Percentiles rank a stretch among this genome's conserved stretches.
These are phyloP conservation scores for Cyberlindnera xylosilytica DNA, from an alignment of 805 yeast species.

Conservation along the genomic window DNA sequence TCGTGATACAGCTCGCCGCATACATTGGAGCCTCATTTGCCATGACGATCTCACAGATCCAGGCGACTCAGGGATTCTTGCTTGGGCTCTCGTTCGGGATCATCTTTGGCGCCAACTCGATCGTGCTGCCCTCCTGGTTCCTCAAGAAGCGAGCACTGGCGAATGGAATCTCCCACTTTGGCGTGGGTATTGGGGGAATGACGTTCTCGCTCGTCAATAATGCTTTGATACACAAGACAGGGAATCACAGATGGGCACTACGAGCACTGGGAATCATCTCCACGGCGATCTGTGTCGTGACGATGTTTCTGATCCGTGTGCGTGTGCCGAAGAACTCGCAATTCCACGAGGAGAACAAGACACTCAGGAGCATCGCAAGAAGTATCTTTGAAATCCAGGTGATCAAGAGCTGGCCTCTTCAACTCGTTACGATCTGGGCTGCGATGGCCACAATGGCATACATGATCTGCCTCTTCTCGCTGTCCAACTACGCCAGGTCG, in stretches of 20 bases:
- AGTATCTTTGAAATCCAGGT: conserved; percentile 35
- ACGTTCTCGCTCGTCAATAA: conserved; percentile 39
- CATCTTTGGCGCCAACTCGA: conserved; percentile 49
- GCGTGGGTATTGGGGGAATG: conserved; percentile 54
- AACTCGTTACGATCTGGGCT: conserved; percentile 37
- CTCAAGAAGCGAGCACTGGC: conserved; percentile 45
- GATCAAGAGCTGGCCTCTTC: conserved; percentile 30
- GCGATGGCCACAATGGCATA: conserved; percentile 38
- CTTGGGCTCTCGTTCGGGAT: conserved; percentile 49
- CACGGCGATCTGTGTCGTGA: conserved; percentile 35
- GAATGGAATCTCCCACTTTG: conserved; percentile 46
- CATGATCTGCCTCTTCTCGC: conserved; percentile 41
- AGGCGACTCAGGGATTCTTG: conserved; percentile 49
- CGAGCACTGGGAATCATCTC: conserved; percentile 42
- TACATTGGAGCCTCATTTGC: conserved; percentile 52
- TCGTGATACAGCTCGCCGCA: conserved; percentile 42
- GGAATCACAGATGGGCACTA: conserved; percentile 45
- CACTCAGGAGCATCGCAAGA: conserved; percentile 23
- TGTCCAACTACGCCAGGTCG: conserved; percentile 44
- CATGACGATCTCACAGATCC: conserved; percentile 46
- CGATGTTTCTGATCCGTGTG: conserved; percentile 43
- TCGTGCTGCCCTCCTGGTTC: conserved; percentile 55
- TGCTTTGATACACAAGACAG: conserved; percentile 38
- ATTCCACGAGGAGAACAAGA: conserved; percentile 14
- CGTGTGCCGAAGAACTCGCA: conserved; percentile 33